These are phyloP conservation scores for Punica granatum DNA, from an alignment of 345 rosid species.

Conservation along the genomic window DNA sequence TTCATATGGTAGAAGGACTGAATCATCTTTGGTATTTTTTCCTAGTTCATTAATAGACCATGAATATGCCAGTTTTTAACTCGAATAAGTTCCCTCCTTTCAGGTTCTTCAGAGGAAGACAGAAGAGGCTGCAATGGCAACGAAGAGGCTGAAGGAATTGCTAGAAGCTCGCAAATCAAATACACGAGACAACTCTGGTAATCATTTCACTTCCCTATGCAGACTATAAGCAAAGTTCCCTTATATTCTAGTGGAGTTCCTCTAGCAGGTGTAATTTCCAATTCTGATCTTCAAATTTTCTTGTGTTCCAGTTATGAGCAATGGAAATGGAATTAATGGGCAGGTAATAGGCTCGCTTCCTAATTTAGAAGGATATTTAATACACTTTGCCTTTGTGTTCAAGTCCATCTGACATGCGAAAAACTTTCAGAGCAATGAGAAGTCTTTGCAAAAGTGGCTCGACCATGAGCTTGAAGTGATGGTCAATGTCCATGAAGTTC, in stretches of 20 bases:
- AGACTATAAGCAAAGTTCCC: not conserved
- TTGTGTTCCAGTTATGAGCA: constrained; percentile 49
- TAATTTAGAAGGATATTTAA: not conserved
- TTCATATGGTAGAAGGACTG: not conserved
- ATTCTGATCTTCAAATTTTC: constrained; percentile 25
- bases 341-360: constrained; percentile 42
- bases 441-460: constrained; percentile 86
- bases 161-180: constrained; percentile 94
- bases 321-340: constrained; percentile 72
- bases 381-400: constrained; percentile 1
- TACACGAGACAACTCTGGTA: constrained; percentile 72
- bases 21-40: no score
- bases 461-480: constrained; percentile 96
- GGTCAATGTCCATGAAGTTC: constrained; percentile 99
- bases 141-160: constrained; percentile 92
- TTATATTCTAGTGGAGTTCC: not conserved
- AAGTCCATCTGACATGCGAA: constrained; percentile 10
- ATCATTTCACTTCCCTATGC: not conserved
- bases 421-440: constrained; percentile 66
- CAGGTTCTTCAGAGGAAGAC: constrained; percentile 99
- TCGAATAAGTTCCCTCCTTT: constrained; percentile 6
- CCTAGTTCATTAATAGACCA: not conserved
- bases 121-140: constrained; percentile 98
- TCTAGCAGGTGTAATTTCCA: constrained; percentile 1
- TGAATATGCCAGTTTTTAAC: not conserved